Evolutionary conservation across 2,329 filamentous ascomycete genomes (phyloP), one percentile per base, ranked within the genome.

Genomic region (Trichocomaceae sp.): DNA sequence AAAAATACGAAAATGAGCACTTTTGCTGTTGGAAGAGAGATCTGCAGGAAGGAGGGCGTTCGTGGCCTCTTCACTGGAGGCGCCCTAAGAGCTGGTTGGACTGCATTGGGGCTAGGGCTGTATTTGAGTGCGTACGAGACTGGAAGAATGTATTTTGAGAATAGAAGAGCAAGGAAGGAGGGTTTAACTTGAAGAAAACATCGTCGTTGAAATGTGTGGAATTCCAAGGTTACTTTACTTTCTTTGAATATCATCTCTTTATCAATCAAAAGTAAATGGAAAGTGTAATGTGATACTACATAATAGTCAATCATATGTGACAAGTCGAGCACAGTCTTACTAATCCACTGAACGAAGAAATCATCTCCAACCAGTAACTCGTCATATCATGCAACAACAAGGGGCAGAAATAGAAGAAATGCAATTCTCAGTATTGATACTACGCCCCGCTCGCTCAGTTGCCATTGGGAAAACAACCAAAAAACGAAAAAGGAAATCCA

Each of bases 61-160:
- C 82, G 75, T 56, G 90, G 90, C 0, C 71, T 96, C 37, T 95
- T 93, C 69, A 66, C 66, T 33, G 91, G 91, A 6, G 88, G 84
- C 2, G 73, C 80, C 33, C 73, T 96, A 61, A 81, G 91, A 57
- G 83, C 81, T 8, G 80, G 81, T 1, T 96, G 90, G 90, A 93
- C 90, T 13, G 85, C 89, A 52, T 60, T 95, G 5, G 89, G 90
- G 0, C 87, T 87, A 66, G 90, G 90, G 3, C 72, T 96, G 54
- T 96, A 96, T 75, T 73, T 96, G 42, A 88, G 89, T 22, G 86
- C 87, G 44, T 96, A 96, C 71, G 90, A 96, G 69, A 85, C 84
- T 60, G 86, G 87, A 9, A 84, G 89, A 65, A 75, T 81, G 39
- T 88, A 82, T 77, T 58, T 75, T 20, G 71, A 74, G 29, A 52